A percentile compares a stretch with the other conserved stretches of the same genome.
Evolutionary conservation across 73 alveolate genomes (phyloP).

Genomic region (Chromera velia): DNA sequence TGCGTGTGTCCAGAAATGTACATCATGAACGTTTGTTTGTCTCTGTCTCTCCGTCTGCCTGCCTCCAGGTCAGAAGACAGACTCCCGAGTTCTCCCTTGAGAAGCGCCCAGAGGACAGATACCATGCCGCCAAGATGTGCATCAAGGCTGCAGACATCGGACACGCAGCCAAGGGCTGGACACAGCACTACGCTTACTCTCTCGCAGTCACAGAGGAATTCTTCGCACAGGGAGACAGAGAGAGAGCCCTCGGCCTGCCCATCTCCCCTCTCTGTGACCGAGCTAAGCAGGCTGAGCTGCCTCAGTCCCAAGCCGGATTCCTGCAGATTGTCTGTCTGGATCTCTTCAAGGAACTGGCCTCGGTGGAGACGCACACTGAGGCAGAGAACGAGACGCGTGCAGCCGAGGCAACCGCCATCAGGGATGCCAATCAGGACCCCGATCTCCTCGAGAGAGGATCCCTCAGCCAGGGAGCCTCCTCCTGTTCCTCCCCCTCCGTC

Average conservation of each 20-base stretch:
- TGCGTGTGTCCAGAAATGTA: neutral
- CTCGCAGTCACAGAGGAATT: neutral
- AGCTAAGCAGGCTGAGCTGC: constrained; percentile 7
- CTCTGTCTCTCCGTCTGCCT: too few species aligned
- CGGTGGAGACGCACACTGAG: too few species aligned
- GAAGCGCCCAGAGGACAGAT: neutral
- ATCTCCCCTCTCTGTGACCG: constrained; percentile 43
- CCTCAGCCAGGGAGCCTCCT: too few species aligned
- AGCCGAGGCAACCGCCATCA: too few species aligned
- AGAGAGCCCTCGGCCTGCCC: constrained; percentile 8
- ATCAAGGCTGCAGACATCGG: constrained; percentile 3
- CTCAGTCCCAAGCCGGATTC: constrained; percentile 41
- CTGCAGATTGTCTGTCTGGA: constrained; percentile 1
- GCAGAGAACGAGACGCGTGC: too few species aligned
- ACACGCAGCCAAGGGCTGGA: constrained; percentile 1
- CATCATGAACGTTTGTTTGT: neutral
- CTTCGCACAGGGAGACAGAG: constrained; percentile 23
- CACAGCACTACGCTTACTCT: neutral
- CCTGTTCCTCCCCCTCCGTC: too few species aligned
- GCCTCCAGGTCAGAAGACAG: neutral
- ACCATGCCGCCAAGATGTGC: neutral
- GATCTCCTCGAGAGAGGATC: too few species aligned
- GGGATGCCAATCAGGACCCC: too few species aligned
- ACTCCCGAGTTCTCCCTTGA: neutral
- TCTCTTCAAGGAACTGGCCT: neutral